These are phyloP conservation scores for Boletus subluridellus DNA, from an alignment of 1,284 basidiomycete species.

Conservation along the genomic window DNA sequence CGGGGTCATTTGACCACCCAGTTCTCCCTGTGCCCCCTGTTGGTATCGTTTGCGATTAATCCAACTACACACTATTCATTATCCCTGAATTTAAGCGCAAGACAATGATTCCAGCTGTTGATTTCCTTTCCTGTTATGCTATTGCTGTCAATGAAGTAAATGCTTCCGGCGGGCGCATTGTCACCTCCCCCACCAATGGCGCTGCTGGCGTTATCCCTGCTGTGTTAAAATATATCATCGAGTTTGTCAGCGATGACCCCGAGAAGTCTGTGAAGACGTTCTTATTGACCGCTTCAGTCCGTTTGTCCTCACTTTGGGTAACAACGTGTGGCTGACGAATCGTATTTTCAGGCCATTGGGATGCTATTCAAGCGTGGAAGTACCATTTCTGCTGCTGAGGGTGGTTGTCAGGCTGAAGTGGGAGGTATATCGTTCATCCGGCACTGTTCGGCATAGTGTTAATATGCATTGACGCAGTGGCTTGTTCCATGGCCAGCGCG, in stretches of 20 bases:
- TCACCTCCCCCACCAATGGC: slow-evolving; percentile 90
- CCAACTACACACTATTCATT: background rate
- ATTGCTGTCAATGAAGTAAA: slow-evolving; percentile 92
- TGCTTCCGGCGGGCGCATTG: slow-evolving; percentile 87
- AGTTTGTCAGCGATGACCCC: slow-evolving; percentile 88
- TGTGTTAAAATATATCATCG: slow-evolving; percentile 83
- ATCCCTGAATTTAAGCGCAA: slow-evolving; percentile 51
- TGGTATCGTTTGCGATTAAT: slow-evolving; percentile 29
- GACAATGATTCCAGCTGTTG: slow-evolving; percentile 88
- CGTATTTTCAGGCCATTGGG: slow-evolving; percentile 67
- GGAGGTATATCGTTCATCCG: slow-evolving; percentile 50
- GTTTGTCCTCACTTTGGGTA: slow-evolving; percentile 24
- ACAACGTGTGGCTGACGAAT: slow-evolving; percentile 1
- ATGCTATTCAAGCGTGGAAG: slow-evolving; percentile 98
- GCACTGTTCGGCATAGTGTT: background rate
- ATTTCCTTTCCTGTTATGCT: slow-evolving; percentile 90
- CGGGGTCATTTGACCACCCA: slow-evolving; percentile 80
- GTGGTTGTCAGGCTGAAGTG: slow-evolving; percentile 84
- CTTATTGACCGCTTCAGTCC: slow-evolving; percentile 74
- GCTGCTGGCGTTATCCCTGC: slow-evolving; percentile 91
- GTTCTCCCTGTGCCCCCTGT: slow-evolving; percentile 80
- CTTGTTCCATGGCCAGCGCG: slow-evolving; percentile 88
- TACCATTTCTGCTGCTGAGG: slow-evolving; percentile 94
- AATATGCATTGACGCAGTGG: slow-evolving; percentile 48
- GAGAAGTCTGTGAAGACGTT: slow-evolving; percentile 86